A percentile compares a stretch with the other conserved stretches of the same genome.
phyloP scores from a whole-genome alignment of 2,329 filamentous ascomycete genomes.

The Xylariaceae sp. region DNA sequence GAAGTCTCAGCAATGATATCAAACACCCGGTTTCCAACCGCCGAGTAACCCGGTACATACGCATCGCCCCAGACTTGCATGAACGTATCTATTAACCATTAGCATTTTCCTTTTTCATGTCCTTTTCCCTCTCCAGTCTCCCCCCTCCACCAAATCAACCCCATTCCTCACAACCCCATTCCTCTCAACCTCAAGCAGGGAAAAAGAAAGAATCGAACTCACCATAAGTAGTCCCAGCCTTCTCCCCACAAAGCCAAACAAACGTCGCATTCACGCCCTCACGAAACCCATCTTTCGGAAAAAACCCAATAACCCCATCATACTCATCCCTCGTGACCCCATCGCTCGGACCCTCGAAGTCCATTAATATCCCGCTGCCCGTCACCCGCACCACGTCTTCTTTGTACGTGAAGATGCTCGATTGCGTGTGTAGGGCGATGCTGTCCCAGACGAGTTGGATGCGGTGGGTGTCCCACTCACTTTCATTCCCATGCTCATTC shows the following conservation, averaged over 20 bases:
- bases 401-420: conserved; percentile 38
- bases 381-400: conserved; percentile 37
- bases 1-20: not conserved
- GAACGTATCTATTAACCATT: conserved; percentile 7
- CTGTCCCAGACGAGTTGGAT: conserved; percentile 45
- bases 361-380: conserved; percentile 33
- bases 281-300: conserved; percentile 34
- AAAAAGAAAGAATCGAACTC: conserved; percentile 14
- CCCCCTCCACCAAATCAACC: no score
- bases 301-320: conserved; percentile 30
- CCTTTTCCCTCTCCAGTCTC: no score
- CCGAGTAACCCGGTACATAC: conserved; percentile 10
- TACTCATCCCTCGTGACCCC: conserved; percentile 34
- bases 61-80: conserved; percentile 13
- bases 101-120: not conserved
- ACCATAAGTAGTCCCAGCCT: conserved; percentile 37
- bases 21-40: conserved; percentile 5
- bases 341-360: conserved; percentile 34
- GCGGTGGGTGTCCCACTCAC: conserved; percentile 34
- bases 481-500: not conserved
- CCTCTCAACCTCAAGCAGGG: not conserved
- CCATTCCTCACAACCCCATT: no score
- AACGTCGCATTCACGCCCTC: conserved; percentile 35
- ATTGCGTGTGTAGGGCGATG: conserved; percentile 42
- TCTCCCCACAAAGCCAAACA: conserved; percentile 37